phyloP scores from a whole-genome alignment of 768 basidiomycete genomes.

The Neoboletus subvelutipes region DNA sequence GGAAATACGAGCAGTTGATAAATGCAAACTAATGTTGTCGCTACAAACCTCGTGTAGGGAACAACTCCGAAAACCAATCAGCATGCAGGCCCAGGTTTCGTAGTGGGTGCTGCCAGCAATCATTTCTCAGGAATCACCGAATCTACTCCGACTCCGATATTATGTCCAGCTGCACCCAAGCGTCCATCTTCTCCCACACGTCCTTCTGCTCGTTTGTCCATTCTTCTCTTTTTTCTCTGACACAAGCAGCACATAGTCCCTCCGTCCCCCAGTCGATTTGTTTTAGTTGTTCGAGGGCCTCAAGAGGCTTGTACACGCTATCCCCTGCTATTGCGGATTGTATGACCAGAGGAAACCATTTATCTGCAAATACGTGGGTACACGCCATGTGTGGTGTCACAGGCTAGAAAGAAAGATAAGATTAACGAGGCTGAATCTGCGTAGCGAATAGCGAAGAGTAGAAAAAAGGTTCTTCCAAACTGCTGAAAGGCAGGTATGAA shows the following conservation, averaged over 20 bases:
- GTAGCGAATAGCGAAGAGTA: not conserved
- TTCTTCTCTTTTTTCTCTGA: constrained; percentile 57
- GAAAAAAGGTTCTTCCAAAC: not conserved
- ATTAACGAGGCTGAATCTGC: not conserved
- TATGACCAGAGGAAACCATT: constrained; percentile 72
- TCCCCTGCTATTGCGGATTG: constrained; percentile 59
- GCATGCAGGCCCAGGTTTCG: not conserved
- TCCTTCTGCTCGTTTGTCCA: constrained; percentile 61
- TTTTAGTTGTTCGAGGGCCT: constrained; percentile 64
- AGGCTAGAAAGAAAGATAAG: constrained; percentile 26
- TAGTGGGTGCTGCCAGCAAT: not conserved
- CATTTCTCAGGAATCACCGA: not conserved
- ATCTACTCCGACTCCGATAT: constrained; percentile 9
- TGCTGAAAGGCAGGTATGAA: not conserved
- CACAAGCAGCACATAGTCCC: constrained; percentile 61
- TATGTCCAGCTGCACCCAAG: constrained; percentile 43
- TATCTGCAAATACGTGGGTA: constrained; percentile 68
- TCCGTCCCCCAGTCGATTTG: constrained; percentile 54
- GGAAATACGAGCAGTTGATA: not conserved
- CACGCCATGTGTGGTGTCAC: constrained; percentile 72
- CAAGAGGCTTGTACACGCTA: constrained; percentile 69
- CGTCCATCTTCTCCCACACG: constrained; percentile 62
- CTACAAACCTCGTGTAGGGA: not conserved
- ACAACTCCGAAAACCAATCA: not conserved
- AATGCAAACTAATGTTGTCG: not conserved